A percentile compares a stretch with the other conserved stretches of the same genome.
Evolutionary conservation across 176 grass and related monocot species (phyloP).

Genomic region (Oryza officinalis): DNA sequence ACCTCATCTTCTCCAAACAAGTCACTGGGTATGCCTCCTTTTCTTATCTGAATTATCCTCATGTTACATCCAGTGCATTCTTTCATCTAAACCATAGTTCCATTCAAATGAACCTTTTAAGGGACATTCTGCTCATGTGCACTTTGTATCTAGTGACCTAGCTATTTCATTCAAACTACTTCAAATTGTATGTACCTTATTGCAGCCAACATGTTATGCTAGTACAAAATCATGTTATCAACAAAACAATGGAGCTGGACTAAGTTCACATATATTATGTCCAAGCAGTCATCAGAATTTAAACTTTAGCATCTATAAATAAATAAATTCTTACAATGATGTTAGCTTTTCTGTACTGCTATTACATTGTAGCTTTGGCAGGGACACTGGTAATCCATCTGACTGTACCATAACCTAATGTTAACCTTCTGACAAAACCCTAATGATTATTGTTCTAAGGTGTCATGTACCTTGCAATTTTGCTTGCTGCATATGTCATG

Average conservation of each 20-base stretch:
- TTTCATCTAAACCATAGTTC: not conserved
- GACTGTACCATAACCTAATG: not conserved
- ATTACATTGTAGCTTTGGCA: not conserved
- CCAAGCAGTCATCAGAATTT: not conserved
- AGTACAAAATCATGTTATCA: conserved; percentile 10
- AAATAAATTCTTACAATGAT: not conserved
- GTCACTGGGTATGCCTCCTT: conserved; percentile 55
- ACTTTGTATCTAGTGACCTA: conserved; percentile 6
- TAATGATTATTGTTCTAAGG: not conserved
- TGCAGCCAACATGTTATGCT: not conserved
- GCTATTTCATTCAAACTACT: not conserved
- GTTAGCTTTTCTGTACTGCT: not conserved
- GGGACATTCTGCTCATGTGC: not conserved
- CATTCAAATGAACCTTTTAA: not conserved
- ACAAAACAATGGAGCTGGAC: not conserved
- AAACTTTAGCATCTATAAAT: conserved; percentile 6
- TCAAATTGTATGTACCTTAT: not conserved
- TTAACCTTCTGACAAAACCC: conserved; percentile 15
- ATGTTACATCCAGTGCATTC: not conserved
- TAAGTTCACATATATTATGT: not conserved
- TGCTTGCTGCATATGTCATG: conserved; percentile 10
- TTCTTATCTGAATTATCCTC: not conserved
- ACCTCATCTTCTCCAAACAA: conserved; percentile 68
- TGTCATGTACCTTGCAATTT: conserved; percentile 24
- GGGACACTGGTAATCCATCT: not conserved